Base-by-base conservation (phyloP, 176 grass and related monocot species). In the Poa pratensis region DNA sequence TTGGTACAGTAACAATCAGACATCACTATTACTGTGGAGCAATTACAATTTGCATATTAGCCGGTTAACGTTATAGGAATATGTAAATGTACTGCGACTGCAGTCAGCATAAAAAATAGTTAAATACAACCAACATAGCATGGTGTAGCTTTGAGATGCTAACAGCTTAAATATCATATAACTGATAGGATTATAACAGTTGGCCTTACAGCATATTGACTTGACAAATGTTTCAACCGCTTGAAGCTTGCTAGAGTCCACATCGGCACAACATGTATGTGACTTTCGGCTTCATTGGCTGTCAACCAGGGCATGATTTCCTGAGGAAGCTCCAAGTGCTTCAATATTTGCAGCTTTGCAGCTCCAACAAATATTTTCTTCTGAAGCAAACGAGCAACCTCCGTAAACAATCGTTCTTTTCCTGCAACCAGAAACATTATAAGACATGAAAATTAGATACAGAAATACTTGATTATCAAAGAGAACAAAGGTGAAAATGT, bases 161-260 rank as follows among this genome's bases (percentile, higher is more conserved):
- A 66, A 26, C 64, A 87, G 22, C 30, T 53, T 37, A 22, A 81
- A 32, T 75, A 48, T 73, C 24, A 32, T 79, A 43, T 32, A 23
- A 73, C 45, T 61, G 52, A 65, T 83, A 83, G 58, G 11, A 86
- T 20, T n/a, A 14, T 12, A 77, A 43, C 52, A 77, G 26, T 77
- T 53, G 20, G 42, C 19, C 96, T 94, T 87, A 98, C 93, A 57
- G 91, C 83, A 83, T 98, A 98, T 92, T 98, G 93, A 72, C 69
- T 94, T 14, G 89, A 92, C 68, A 95, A 80, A 88, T 79, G 76
- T 88, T 95, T 95, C 89, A 98, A 88, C 35, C 93, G 81, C 42
- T 98, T 98, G 89, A 98, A 94, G 86, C 96, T 95, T 77, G 96
- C 93, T 80, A 98, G 85, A 63, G 89, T 94, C 96, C 96, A 98